A percentile compares a stretch with the other conserved stretches of the same genome.
Conservation (phyloP, 345 rosid genomes). For the Cardiospermum halicacabum region DNA sequence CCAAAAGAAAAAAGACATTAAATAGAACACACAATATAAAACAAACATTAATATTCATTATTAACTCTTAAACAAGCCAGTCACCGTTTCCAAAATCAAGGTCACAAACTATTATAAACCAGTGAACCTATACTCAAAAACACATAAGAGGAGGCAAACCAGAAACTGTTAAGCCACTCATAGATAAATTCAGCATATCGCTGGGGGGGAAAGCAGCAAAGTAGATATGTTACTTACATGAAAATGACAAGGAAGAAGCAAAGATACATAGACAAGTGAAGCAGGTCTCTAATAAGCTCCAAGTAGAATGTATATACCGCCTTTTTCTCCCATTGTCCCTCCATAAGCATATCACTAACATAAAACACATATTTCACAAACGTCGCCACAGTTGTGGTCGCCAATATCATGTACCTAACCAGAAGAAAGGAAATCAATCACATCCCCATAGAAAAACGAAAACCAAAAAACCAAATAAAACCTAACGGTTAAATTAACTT, state of each 20-base stretch:
- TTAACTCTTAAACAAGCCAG: no score
- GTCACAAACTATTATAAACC: no score
- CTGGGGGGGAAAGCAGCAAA: not conserved
- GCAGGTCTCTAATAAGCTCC: constrained; percentile 93
- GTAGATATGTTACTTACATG: constrained; percentile 55
- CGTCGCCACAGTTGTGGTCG: constrained; percentile 77
- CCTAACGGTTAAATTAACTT: not conserved
- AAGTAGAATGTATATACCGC: constrained; percentile 90
- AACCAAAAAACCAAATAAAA: not conserved
- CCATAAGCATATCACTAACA: constrained; percentile 86
- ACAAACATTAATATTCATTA: not conserved
- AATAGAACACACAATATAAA: not conserved
- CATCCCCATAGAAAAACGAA: not conserved
- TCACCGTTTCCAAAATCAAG: no score
- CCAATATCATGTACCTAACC: constrained; percentile 97
- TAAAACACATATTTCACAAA: constrained; percentile 84
- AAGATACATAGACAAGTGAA: constrained; percentile 87
- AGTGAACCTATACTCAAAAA: no score
- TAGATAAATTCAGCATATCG: no score
- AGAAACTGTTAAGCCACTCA: no score
- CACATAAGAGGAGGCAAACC: no score
- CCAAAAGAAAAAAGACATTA: not conserved
- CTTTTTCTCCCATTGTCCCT: constrained; percentile 96
- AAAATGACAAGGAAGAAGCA: constrained; percentile 97
- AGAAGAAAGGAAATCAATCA: constrained; percentile 12